Percentiles rank a stretch among this genome's conserved stretches.
phyloP scores from a whole-genome alignment of 805 yeast species.

The Metschnikowia corniflorae region DNA sequence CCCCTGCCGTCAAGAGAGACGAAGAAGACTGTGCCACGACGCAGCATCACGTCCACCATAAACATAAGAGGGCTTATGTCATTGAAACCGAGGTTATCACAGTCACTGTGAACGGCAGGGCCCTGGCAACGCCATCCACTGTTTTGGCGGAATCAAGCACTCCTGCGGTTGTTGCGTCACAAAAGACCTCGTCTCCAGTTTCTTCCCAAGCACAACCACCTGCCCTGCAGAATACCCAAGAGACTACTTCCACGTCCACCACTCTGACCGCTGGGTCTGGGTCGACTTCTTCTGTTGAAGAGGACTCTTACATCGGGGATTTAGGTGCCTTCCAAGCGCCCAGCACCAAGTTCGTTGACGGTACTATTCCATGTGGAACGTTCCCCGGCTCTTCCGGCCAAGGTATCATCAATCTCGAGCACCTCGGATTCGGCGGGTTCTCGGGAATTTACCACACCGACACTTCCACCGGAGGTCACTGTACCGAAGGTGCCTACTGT shows the following conservation, averaged over 20 bases:
- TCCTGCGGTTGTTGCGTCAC: background rate
- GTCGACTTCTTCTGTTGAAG: constrained; percentile 30
- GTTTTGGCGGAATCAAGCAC: constrained; percentile 1
- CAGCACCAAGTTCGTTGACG: constrained; percentile 63
- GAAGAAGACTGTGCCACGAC: constrained; percentile 17
- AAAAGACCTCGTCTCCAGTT: background rate
- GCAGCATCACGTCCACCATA: constrained; percentile 52
- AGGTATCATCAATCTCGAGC: constrained; percentile 74
- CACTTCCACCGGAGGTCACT: constrained; percentile 60
- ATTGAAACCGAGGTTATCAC: constrained; percentile 45
- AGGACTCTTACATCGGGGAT: constrained; percentile 54
- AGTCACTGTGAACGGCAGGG: constrained; percentile 39
- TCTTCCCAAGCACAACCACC: constrained; percentile 1
- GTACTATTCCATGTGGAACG: constrained; percentile 58
- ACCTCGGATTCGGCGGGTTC: constrained; percentile 78
- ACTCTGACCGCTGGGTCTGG: constrained; percentile 19
- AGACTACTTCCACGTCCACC: constrained; percentile 18
- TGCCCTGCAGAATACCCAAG: background rate
- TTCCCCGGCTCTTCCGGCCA: constrained; percentile 66
- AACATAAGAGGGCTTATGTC: constrained; percentile 57
- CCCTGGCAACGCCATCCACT: constrained; percentile 31
- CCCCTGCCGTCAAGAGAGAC: constrained; percentile 16
- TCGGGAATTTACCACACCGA: constrained; percentile 66
- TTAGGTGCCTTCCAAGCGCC: constrained; percentile 57
- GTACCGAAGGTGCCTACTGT: constrained; percentile 90